Base-by-base conservation (phyloP, 2,329 filamentous ascomycete genomes). In the Leptographium lundbergii region DNA sequence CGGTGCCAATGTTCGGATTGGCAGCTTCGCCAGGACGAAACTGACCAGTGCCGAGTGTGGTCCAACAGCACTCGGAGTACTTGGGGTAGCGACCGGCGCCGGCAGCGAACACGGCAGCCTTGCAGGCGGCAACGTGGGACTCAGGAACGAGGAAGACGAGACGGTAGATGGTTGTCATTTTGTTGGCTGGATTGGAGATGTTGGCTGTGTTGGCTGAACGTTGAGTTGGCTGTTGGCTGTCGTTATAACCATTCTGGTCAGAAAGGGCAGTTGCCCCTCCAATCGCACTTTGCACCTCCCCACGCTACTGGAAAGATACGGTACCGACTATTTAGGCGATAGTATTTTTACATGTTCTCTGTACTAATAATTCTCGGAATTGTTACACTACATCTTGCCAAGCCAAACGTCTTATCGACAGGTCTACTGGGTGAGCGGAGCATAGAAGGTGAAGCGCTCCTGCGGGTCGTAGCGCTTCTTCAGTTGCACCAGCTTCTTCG, bases 1-100 rank as follows among this genome's bases (percentile, higher is more conserved):
- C 71, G 11, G 71, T 70, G 0, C 86, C 86, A 62, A 88, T 82
- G 65, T 82, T 72, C 3, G 86, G 86, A 54, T 84, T 84, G 1
- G 86, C 83, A 0, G 73, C 68, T 58, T 76, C 75, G 0, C 81
- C 82, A 0, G 85, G 85, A 0, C 81, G 78, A 69, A 88, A 89
- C 66, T 88, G 85, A 0, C 84, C 84, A 0, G 73, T 81, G 5
- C 86, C 86, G 4, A 70, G 62, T 0, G 72, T 69, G 3, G 72
- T 71, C 73, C 74, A 84, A 68, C 76, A 77, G 67, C 74, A 78
- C 64, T 84, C 78, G 27, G 77, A 80, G 66, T 83, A 83, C 64
- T 75, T 75, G 0, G 78, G 76, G 59, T 78, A 80, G 13, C 74
- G 70, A 29, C 81, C 81, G 2, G 80, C 81, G n/a, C 81, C 80